A percentile compares a stretch with the other conserved stretches of the same genome.
phyloP scores from a whole-genome alignment of 257 asterid genomes.

The Petunia secreta region DNA sequence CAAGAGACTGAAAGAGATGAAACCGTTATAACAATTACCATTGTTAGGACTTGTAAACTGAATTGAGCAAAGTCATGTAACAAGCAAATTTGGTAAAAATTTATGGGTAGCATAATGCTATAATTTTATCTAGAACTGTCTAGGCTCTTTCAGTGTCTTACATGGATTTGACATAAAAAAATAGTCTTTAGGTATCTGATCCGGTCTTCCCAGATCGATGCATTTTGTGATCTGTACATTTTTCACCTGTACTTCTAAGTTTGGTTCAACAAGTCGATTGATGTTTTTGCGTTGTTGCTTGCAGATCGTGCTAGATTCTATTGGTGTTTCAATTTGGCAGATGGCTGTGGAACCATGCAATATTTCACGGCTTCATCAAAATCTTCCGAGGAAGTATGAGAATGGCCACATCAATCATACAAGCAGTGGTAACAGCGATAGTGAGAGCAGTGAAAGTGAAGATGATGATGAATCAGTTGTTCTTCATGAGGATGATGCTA shows the following conservation, averaged over 20 bases:
- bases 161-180: slow-evolving; percentile 19
- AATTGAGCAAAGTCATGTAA: not conserved
- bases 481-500: slow-evolving; percentile 44
- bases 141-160: not conserved
- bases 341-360: slow-evolving; percentile 73
- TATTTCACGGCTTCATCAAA: slow-evolving; percentile 31
- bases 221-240: not conserved
- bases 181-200: not conserved
- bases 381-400: slow-evolving; percentile 36
- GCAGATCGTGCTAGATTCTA: slow-evolving; percentile 79
- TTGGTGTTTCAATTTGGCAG: slow-evolving; percentile 88
- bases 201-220: slow-evolving; percentile 5
- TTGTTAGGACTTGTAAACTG: not conserved
- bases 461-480: slow-evolving; percentile 53
- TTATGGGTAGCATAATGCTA: not conserved
- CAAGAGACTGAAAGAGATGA: not conserved
- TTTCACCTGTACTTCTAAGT: not conserved
- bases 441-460: slow-evolving; percentile 45
- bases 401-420: slow-evolving; percentile 55
- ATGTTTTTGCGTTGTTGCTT: slow-evolving; percentile 29
- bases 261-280: not conserved
- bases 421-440: slow-evolving; percentile 46
- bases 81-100: not conserved
- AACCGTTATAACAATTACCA: not conserved
- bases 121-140: not conserved